Conservation (phyloP, 257 asterid genomes). For the Linderniella brevidens region DNA sequence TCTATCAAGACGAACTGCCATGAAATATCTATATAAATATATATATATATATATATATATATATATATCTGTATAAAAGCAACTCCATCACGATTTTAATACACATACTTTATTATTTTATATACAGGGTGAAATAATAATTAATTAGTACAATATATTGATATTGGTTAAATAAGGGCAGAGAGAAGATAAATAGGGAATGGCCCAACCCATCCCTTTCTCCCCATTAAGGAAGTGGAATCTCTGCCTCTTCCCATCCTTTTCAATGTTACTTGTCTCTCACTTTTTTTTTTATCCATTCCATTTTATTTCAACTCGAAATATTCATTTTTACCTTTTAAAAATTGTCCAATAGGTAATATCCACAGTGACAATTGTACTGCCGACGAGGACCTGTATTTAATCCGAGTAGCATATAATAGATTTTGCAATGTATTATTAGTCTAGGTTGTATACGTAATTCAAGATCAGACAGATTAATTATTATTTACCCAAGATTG, state of each 20-base stretch:
- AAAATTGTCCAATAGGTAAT: too few species aligned
- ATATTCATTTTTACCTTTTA: neutral
- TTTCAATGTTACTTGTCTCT: slow-evolving; percentile 53
- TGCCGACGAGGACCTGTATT: neutral
- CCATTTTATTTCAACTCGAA: neutral
- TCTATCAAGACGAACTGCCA: too few species aligned
- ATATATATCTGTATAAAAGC: too few species aligned
- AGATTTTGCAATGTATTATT: neutral
- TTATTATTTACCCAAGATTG: too few species aligned
- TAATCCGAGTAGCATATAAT: neutral
- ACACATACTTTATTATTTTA: too few species aligned
- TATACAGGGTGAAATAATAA: too few species aligned
- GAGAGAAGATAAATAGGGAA: slow-evolving; percentile 32
- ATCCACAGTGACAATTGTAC: neutral
- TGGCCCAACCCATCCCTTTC: slow-evolving; percentile 75
- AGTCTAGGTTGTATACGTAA: neutral
- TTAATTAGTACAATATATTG: neutral
- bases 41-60: too few species aligned
- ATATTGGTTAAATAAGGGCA: slow-evolving; percentile 11
- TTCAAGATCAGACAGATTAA: neutral
- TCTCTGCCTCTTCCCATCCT: slow-evolving; percentile 87
- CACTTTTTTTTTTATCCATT: slow-evolving; percentile 2
- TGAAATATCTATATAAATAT: too few species aligned
- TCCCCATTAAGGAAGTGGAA: slow-evolving; percentile 63
- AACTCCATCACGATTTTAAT: too few species aligned